A percentile compares a stretch with the other conserved stretches of the same genome.
These are phyloP conservation scores for Lyophyllum semitale DNA, from an alignment of 768 basidiomycete species.

Conservation along the genomic window DNA sequence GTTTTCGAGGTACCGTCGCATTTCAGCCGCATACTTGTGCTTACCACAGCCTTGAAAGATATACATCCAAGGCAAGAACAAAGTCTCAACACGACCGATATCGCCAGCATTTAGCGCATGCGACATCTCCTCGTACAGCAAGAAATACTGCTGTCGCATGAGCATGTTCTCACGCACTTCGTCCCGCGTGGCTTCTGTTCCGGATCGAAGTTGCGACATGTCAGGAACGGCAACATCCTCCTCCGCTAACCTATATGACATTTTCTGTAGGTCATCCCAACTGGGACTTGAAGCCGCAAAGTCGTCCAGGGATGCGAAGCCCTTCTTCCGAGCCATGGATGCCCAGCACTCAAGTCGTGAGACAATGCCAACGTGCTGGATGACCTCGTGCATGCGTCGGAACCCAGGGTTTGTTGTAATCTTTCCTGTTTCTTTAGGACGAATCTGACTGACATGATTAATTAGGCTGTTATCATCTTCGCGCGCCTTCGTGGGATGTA, in stretches of 20 bases:
- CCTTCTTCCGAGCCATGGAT: slow-evolving; percentile 4
- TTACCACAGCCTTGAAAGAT: slow-evolving; percentile 32
- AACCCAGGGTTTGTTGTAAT: slow-evolving; percentile 30
- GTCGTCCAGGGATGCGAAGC: slow-evolving; percentile 18
- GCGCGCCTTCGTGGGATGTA: slow-evolving; percentile 13
- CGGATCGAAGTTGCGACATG: not conserved
- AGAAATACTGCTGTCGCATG: slow-evolving; percentile 27
- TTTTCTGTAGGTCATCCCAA: slow-evolving; percentile 19
- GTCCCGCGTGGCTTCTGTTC: slow-evolving; percentile 6
- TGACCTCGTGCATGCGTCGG: slow-evolving; percentile 30
- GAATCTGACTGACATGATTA: slow-evolving; percentile 16
- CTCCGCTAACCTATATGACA: slow-evolving; percentile 20
- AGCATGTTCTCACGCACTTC: slow-evolving; percentile 29
- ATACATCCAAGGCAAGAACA: slow-evolving; percentile 23
- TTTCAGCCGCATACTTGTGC: slow-evolving; percentile 31
- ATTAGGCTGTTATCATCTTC: slow-evolving; percentile 19
- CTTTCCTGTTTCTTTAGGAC: slow-evolving; percentile 27
- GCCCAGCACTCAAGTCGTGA: slow-evolving; percentile 28
- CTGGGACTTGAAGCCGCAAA: slow-evolving; percentile 32
- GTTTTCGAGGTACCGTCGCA: slow-evolving; percentile 25
- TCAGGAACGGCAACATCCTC: slow-evolving; percentile 15
- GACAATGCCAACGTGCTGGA: slow-evolving; percentile 23
- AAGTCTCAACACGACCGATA: slow-evolving; percentile 27
- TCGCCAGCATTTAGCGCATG: slow-evolving; percentile 32
- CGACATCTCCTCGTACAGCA: slow-evolving; percentile 26